Evolutionary conservation across 129 eudicot genomes (phyloP), one percentile per base, ranked within the genome.

Genomic region (Lonicera japonica): DNA sequence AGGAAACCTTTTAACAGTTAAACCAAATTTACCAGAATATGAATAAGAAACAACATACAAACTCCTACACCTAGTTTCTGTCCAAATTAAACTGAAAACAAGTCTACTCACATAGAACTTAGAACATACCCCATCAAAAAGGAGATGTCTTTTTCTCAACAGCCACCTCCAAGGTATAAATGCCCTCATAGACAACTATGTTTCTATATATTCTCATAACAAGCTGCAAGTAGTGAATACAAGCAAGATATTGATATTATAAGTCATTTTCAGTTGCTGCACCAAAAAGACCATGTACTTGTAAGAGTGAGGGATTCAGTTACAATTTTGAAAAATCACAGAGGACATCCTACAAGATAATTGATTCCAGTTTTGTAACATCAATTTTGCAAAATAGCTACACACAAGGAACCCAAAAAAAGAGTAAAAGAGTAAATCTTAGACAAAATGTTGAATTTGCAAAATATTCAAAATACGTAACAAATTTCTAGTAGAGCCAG

Each of bases 111-210:
- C 62, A 48, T 14, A 19, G 58, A 73, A 62, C 66, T 58, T 74
- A 90, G 58, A 73, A 62, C 66, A 62, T 74, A 90, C 95, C 95
- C 75, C 69, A 19, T 86, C 95, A 71, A 73, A 74, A 5, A 78
- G 39, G 58, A 76, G 21, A 52, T 40, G 54, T 45, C 65, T 69
- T 84, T 77, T 90, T 65, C 76, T 83, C 67, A 76, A 54, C 66
- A 69, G 58, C 81, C 77, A 76, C 79, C 81, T 77, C 89, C 92
- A 83, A 70, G 86, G 77, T 69, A 73, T 80, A 53, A 75, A 66
- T 60, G 76, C 81, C 74, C 75, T 83, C 95, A 90, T 86, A 75
- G 72, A 84, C 75, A 69, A 66, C 74, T 25, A 24, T 43, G 56
- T 39, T 69, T 64, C 53, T 60, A 59, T 73, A 62, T 60, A 19